Conservation (phyloP, 371 early-diverging fungal species). For the Lichtheimia ornata region DNA sequence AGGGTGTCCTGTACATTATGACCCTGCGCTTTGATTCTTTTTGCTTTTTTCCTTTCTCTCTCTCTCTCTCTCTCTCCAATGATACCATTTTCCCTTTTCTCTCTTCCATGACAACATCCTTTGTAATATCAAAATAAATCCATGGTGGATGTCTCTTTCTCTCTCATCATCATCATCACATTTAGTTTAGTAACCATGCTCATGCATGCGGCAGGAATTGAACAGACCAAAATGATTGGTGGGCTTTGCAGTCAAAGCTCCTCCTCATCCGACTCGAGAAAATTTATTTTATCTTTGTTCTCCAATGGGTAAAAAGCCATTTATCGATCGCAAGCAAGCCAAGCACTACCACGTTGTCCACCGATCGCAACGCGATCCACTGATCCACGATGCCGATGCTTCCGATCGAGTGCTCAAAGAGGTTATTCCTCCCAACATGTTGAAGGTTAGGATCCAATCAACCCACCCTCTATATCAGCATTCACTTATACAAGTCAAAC, state of each 20-base stretch:
- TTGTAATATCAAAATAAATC: too few relatives aligned
- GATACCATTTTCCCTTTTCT: background rate
- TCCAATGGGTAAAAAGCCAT: conserved; percentile 75
- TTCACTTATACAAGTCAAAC: background rate
- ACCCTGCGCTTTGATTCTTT: conserved; percentile 10
- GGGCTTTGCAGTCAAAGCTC: too few relatives aligned
- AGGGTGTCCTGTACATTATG: conserved; percentile 76
- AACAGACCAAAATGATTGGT: too few relatives aligned
- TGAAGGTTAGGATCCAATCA: conserved; percentile 49
- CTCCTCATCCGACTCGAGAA: too few relatives aligned
- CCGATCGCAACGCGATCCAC: conserved; percentile 94
- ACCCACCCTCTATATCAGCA: too few relatives aligned
- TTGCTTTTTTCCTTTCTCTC: background rate
- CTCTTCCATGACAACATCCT: background rate
- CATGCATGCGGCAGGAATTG: too few relatives aligned
- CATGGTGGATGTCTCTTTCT: too few relatives aligned
- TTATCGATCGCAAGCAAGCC: conserved; percentile 86
- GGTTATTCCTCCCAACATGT: conserved; percentile 67
- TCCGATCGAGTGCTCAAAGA: conserved; percentile 84
- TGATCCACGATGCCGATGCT: conserved; percentile 79
- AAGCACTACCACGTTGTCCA: conserved; percentile 90
- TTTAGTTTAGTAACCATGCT: too few relatives aligned
- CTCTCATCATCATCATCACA: too few relatives aligned
- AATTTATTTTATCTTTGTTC: too few relatives aligned
- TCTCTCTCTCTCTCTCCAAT: background rate